These are phyloP conservation scores for Kurtzmaniella fragi DNA, from an alignment of 805 yeast genomes.

Conservation along the genomic window DNA sequence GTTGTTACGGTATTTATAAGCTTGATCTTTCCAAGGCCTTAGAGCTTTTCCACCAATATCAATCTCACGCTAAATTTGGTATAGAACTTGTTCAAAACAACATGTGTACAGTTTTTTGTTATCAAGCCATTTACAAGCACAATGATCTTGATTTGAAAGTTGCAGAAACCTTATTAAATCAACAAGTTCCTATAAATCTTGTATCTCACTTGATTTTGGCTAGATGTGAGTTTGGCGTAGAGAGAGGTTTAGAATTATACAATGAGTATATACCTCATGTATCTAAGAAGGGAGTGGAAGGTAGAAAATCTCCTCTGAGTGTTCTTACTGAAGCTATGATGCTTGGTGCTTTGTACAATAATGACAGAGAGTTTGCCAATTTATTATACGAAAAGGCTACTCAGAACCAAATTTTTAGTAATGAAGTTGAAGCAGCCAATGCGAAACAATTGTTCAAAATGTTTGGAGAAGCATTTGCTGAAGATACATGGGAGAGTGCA, in stretches of 20 bases:
- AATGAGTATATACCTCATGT: slow-evolving; percentile 40
- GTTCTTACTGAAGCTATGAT: slow-evolving; percentile 44
- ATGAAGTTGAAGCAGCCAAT: slow-evolving; percentile 36
- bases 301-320: slow-evolving; percentile 36
- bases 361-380: slow-evolving; percentile 52
- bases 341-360: slow-evolving; percentile 35
- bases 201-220: slow-evolving; percentile 40
- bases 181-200: slow-evolving; percentile 24
- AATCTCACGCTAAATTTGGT: slow-evolving; percentile 32
- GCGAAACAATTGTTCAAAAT: slow-evolving; percentile 40
- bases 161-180: slow-evolving; percentile 32
- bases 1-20: slow-evolving; percentile 26
- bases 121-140: slow-evolving; percentile 30
- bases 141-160: slow-evolving; percentile 25
- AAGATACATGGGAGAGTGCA: slow-evolving; percentile 32
- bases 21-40: slow-evolving; percentile 25
- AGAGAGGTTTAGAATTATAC: slow-evolving; percentile 35
- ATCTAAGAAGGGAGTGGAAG: slow-evolving; percentile 23
- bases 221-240: slow-evolving; percentile 29
- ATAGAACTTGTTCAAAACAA: slow-evolving; percentile 37
- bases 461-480: slow-evolving; percentile 48
- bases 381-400: slow-evolving; percentile 45
- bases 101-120: slow-evolving; percentile 35
- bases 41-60: slow-evolving; percentile 36
- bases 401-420: slow-evolving; percentile 27